These are phyloP conservation scores for Coniochaeta sp. DNA, from an alignment of 2,329 filamentous ascomycete genomes.

Conservation along the genomic window DNA sequence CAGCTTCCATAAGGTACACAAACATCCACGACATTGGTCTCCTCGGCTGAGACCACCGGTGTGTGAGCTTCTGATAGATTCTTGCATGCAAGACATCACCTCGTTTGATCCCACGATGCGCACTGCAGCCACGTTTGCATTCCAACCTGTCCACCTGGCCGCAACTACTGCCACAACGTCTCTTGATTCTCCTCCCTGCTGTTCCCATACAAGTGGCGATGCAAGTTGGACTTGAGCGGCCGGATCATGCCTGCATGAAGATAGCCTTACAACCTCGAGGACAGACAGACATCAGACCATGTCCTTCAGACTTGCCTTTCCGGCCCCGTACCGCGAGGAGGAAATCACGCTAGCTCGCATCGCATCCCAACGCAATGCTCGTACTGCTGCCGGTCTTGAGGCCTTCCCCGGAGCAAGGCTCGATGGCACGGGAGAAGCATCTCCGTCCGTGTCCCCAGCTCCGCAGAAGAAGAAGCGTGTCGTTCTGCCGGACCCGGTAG, in stretches of 20 bases:
- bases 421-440: slow-evolving; percentile 12
- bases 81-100: not conserved
- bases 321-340: slow-evolving; percentile 24
- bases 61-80: not conserved
- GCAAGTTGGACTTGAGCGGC: not conserved
- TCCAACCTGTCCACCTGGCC: not conserved
- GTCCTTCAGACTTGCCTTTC: slow-evolving; percentile 28
- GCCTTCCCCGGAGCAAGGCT: slow-evolving; percentile 7
- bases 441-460: slow-evolving; percentile 7
- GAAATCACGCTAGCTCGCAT: slow-evolving; percentile 25
- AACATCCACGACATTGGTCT: not conserved
- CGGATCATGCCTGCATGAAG: not conserved
- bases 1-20: not conserved
- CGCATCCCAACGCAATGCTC: slow-evolving; percentile 18
- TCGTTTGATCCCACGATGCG: not conserved
- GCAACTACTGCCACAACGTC: not conserved
- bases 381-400: not conserved
- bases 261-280: not conserved
- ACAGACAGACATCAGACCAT: slow-evolving; percentile 18
- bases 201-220: not conserved
- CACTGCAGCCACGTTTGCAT: not conserved
- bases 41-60: not conserved
- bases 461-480: slow-evolving; percentile 30
- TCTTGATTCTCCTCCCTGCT: not conserved
- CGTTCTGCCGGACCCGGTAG: slow-evolving; percentile 52